Conservation (phyloP, 2,329 filamentous ascomycete genomes). For the Penicillium nordicum region DNA sequence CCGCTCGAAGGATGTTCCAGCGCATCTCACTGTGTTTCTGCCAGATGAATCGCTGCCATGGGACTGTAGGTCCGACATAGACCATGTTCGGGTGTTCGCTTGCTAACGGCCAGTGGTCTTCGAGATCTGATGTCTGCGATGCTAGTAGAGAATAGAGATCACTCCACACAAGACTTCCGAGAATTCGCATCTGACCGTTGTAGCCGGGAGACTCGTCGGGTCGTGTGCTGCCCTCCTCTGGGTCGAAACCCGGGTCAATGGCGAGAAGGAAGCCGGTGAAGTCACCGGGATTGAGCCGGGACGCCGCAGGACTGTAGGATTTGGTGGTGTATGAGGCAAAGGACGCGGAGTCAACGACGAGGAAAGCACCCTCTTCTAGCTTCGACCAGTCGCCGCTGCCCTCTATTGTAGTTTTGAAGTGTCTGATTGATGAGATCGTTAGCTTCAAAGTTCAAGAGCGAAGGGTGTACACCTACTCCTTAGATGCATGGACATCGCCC, state of each 20-base stretch:
- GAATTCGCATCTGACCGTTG: conserved; percentile 27
- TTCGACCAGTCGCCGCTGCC: background rate
- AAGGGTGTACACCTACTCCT: background rate
- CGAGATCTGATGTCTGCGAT: conserved; percentile 13
- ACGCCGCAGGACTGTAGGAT: conserved; percentile 6
- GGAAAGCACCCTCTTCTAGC: conserved; percentile 7
- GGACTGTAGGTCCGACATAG: conserved; percentile 24
- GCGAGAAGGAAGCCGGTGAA: conserved; percentile 22
- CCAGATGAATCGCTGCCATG: conserved; percentile 13
- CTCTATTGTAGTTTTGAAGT: conserved; percentile 6
- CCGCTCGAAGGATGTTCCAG: background rate
- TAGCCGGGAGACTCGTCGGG: conserved; percentile 22
- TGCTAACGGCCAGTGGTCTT: conserved; percentile 29
- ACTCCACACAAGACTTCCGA: conserved; percentile 30
- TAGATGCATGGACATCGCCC: conserved; percentile 14
- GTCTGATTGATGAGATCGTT: background rate
- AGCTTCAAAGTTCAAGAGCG: background rate
- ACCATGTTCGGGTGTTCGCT: conserved; percentile 28
- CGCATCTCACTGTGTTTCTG: conserved; percentile 8
- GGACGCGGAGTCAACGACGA: conserved; percentile 17
- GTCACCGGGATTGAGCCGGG: conserved; percentile 15
- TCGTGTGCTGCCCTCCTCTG: conserved; percentile 2
- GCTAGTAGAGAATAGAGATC: conserved; percentile 25
- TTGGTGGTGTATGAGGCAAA: conserved; percentile 16
- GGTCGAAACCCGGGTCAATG: conserved; percentile 24